Base-by-base conservation (phyloP, 495 filamentous ascomycete species). In the Rusavskia elegans region DNA sequence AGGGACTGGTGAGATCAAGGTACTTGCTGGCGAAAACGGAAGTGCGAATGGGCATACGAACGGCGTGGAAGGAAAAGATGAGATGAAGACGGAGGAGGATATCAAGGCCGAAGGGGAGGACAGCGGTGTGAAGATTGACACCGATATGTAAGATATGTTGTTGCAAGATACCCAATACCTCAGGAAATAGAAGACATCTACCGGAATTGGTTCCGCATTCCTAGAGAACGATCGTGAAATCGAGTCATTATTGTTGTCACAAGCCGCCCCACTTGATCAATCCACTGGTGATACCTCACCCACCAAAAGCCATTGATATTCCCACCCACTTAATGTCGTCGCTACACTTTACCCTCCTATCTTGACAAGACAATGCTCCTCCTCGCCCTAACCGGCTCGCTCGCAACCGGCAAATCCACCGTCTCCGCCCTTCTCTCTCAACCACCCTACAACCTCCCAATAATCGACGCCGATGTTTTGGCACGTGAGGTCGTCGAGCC, bases 351-450 rank as follows among this genome's bases (percentile, higher is more conserved):
- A 16, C 36, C 44, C 51, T 11, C 44, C 44, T 20, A 6, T 5
- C 21, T 13, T 29, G 20, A 23, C 21, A 29, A 6, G 40, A 53
- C 6, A 48, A 98, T 98, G 93, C 79, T 98, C 50, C 77, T 98
- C 59, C 86, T 98, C 62, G 92, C 92, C 57, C 82, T 98, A 27
- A 98, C 92, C 36, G 92, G 92, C 69, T 95, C 89, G 54, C 95
- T 98, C 64, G 90, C 92, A 36, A 97, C 93, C 3, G 92, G 93
- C 64, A 98, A 98, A 79, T 93, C 89, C 35, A 98, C 93, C 57
- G 90, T 94, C 56, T 95, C 92, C 38, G 63, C 71, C 52, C 70
- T 95, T 59, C 87, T 98, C 65, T 76, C 81, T 51, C 68, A 74
- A 0, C 74, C 86, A 0, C 89, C 89, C 11, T 82, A 96, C 73